A percentile compares a stretch with the other conserved stretches of the same genome.
phyloP scores from a whole-genome alignment of 352 stramenopile genomes.

The Phytophthora agathidicida region DNA sequence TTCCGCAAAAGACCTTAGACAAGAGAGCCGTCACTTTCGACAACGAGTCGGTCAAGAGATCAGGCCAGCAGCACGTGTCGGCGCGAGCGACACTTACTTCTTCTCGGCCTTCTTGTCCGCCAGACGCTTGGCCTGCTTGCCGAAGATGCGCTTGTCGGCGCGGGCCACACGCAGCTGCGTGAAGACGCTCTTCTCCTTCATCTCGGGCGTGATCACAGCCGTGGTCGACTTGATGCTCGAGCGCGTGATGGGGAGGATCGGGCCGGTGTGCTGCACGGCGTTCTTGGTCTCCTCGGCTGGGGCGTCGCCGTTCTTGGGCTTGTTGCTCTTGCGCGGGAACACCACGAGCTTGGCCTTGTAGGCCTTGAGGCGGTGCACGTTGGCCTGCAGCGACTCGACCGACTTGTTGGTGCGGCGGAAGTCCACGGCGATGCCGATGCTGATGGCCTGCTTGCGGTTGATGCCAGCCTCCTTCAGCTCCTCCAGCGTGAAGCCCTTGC shows the following conservation, averaged over 20 bases:
- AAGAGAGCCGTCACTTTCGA: constrained; percentile 20
- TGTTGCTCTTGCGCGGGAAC: constrained; percentile 97
- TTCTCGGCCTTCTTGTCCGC: constrained; percentile 89
- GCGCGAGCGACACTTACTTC: constrained; percentile 63
- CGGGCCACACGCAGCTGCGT: constrained; percentile 85
- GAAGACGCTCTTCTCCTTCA: constrained; percentile 87
- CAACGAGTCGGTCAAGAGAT: constrained; percentile 19
- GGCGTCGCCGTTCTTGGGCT: constrained; percentile 95
- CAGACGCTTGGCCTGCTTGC: constrained; percentile 91
- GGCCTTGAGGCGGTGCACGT: constrained; percentile 98
- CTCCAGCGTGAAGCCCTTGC: constrained; percentile 98
- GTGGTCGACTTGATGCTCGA: constrained; percentile 79
- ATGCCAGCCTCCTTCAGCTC: constrained; percentile 99
- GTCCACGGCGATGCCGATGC: constrained; percentile 99
- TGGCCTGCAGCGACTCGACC: constrained; percentile 95
- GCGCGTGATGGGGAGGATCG: constrained; percentile 82
- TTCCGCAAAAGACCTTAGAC: constrained; percentile 64
- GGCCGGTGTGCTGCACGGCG: constrained; percentile 89
- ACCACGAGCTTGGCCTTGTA: constrained; percentile 99
- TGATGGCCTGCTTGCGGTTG: constrained; percentile 94
- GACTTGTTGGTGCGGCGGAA: constrained; percentile 98
- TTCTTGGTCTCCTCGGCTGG: constrained; percentile 91
- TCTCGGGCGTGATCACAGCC: constrained; percentile 85
- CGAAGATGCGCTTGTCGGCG: constrained; percentile 85
- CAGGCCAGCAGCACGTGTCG: constrained; percentile 26